Percentiles rank a stretch among this genome's conserved stretches.
phyloP scores from a whole-genome alignment of 2,329 filamentous ascomycete species.

The Penicillium sp. region DNA sequence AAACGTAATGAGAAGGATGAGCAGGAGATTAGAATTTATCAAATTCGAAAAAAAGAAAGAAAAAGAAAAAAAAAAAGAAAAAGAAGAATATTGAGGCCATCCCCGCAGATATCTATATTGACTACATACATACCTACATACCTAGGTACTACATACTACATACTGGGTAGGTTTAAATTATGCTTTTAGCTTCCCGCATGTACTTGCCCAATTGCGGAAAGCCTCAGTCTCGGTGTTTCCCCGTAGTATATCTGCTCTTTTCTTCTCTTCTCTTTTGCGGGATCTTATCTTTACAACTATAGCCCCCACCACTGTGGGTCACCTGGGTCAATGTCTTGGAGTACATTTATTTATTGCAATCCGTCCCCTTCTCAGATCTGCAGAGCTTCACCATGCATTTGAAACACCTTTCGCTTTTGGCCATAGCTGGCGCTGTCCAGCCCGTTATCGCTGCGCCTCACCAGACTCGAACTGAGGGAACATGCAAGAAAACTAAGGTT shows the following conservation, averaged over 20 bases:
- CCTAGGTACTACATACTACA: no score
- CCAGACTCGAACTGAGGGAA: constrained; percentile 12
- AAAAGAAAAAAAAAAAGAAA: no score
- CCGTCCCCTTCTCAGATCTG: not conserved
- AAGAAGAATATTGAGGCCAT: not conserved
- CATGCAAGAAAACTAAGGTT: constrained; percentile 24
- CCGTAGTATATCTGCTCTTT: no score
- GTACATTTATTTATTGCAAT: constrained; percentile 1
- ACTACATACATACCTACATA: no score
- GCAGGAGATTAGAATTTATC: not conserved
- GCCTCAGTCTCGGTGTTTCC: not conserved
- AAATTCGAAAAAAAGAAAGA: no score
- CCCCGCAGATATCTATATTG: not conserved
- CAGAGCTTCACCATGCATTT: constrained; percentile 15
- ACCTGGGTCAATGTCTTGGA: not conserved
- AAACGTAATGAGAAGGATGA: not conserved
- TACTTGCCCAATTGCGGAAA: constrained; percentile 2
- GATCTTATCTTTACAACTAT: not conserved
- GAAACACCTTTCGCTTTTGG: constrained; percentile 17
- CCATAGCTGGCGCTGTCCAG: constrained; percentile 13
- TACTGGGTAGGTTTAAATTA: no score
- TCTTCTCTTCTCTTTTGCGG: no score
- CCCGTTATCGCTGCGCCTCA: constrained; percentile 17
- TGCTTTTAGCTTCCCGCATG: constrained; percentile 1
- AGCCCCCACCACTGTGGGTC: not conserved